Conservation (phyloP, 371 early-diverging fungal species). For the Mortierella sp. region DNA sequence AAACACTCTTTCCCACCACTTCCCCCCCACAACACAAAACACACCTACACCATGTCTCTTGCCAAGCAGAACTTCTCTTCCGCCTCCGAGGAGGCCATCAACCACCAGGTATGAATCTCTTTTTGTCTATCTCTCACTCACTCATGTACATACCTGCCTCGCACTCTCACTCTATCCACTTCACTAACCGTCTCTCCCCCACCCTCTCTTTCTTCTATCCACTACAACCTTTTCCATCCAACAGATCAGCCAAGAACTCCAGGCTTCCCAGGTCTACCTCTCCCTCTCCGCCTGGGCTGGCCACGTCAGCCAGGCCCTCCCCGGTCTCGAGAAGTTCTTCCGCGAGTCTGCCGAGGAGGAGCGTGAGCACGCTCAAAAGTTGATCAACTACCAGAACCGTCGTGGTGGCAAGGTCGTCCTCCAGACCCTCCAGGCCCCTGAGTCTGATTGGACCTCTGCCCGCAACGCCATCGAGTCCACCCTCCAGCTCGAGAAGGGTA, state of each 20-base stretch:
- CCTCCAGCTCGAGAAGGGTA: conserved; percentile 77
- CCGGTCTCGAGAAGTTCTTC: conserved; percentile 78
- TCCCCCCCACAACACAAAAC: neutral
- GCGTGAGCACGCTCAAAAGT: conserved; percentile 69
- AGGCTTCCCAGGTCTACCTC: conserved; percentile 75
- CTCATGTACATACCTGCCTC: neutral
- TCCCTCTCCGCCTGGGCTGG: conserved; percentile 77
- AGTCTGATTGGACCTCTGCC: conserved; percentile 75
- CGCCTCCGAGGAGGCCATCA: conserved; percentile 74
- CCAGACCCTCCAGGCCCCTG: conserved; percentile 58
- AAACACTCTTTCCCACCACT: neutral
- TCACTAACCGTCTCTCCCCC: neutral
- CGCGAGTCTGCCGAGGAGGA: conserved; percentile 69
- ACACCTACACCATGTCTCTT: conserved; percentile 65
- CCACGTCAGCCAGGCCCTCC: conserved; percentile 72
- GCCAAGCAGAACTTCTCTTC: conserved; percentile 77
- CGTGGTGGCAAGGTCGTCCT: conserved; percentile 71
- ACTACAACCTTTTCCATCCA: neutral
- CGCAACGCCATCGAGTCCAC: conserved; percentile 76
- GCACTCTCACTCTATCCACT: neutral
- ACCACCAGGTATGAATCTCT: conserved; percentile 62
- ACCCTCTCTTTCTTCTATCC: neutral
- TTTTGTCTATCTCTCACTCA: neutral
- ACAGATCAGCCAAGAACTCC: conserved; percentile 74
- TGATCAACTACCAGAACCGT: conserved; percentile 73